A percentile compares a stretch with the other conserved stretches of the same genome.
Evolutionary conservation across 129 eudicot genomes (phyloP).

Genomic region (Pittosporum tobira): DNA sequence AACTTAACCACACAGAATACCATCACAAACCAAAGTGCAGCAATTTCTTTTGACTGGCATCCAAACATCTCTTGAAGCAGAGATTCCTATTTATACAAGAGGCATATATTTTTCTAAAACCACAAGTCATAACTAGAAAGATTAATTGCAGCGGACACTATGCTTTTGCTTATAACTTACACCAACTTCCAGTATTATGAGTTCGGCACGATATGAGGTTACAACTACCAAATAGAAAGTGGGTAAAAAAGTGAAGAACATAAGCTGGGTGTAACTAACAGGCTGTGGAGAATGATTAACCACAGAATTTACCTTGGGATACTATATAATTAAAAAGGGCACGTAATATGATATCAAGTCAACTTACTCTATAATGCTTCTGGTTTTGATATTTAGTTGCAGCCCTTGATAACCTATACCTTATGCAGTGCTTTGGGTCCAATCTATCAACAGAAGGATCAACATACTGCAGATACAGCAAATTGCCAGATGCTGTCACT

Average conservation of each 20-base stretch:
- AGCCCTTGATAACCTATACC: constrained; percentile 60
- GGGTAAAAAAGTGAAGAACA: background rate
- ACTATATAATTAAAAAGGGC: background rate
- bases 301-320: background rate
- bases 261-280: background rate
- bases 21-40: no score
- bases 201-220: background rate
- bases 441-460: constrained; percentile 72
- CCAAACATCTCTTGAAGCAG: no score
- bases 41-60: no score
- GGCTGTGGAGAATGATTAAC: background rate
- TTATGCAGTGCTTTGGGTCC: constrained; percentile 60
- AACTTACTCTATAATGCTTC: constrained; percentile 78
- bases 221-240: background rate
- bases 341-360: background rate
- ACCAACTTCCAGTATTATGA: no score
- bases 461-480: constrained; percentile 55
- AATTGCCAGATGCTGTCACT: constrained; percentile 8
- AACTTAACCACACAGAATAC: no score
- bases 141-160: no score
- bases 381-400: constrained; percentile 83
- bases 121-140: no score
- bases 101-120: no score
- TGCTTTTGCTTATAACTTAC: no score
- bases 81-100: no score